Percentiles rank a stretch among this genome's conserved stretches.
Conservation (phyloP, 495 filamentous ascomycete genomes). For the Podospora sp. region DNA sequence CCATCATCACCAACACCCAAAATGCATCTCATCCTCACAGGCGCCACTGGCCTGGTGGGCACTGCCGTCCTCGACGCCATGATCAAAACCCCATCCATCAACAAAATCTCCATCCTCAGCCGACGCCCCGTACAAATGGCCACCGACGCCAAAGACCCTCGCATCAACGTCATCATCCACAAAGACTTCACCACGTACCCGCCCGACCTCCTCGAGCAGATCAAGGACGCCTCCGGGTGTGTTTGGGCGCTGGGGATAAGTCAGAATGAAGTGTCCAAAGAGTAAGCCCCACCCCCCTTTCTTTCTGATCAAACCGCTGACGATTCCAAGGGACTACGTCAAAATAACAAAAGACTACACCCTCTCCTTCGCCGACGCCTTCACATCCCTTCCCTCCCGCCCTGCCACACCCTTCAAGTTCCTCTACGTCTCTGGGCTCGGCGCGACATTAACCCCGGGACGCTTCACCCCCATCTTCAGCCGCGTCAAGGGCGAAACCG, state of each 20-base stretch:
- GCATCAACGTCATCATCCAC: slow-evolving; percentile 66
- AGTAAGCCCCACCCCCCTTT: slow-evolving; percentile 42
- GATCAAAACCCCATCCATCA: slow-evolving; percentile 57
- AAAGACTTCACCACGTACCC: slow-evolving; percentile 64
- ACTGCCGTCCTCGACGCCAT: slow-evolving; percentile 64
- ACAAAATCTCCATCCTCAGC: slow-evolving; percentile 66
- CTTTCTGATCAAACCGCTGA: not conserved
- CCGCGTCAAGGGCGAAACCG: slow-evolving; percentile 64
- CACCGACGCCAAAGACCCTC: slow-evolving; percentile 58
- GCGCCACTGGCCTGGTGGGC: slow-evolving; percentile 74
- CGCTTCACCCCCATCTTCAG: slow-evolving; percentile 59
- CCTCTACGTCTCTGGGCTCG: slow-evolving; percentile 68
- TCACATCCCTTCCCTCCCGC: slow-evolving; percentile 48
- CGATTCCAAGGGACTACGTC: slow-evolving; percentile 59
- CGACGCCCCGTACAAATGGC: slow-evolving; percentile 66
- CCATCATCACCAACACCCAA: slow-evolving; percentile 7
- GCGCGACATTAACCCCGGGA: slow-evolving; percentile 52
- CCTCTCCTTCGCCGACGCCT: slow-evolving; percentile 62
- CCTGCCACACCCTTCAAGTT: slow-evolving; percentile 59
- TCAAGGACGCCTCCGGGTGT: slow-evolving; percentile 65
- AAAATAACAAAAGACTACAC: slow-evolving; percentile 68
- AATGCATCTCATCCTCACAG: slow-evolving; percentile 77
- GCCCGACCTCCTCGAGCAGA: slow-evolving; percentile 54
- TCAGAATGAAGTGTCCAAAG: slow-evolving; percentile 58
- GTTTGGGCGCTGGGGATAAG: slow-evolving; percentile 73